Conservation (phyloP, 148 eudicot genomes). For the Vaccinium myrtillus region DNA sequence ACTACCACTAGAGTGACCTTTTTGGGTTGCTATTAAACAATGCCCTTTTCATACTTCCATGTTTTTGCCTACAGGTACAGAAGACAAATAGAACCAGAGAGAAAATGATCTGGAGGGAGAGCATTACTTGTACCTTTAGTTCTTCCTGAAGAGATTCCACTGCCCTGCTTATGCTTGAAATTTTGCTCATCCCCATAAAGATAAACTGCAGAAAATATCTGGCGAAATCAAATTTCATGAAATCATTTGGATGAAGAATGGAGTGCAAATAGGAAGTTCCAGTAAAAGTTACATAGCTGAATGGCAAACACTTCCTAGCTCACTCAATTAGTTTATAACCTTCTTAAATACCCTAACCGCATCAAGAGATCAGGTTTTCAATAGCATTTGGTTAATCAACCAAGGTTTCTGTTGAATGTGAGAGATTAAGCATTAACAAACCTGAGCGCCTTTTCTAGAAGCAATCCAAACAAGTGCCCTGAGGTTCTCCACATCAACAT, state of each 20-base stretch:
- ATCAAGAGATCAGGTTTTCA: neutral
- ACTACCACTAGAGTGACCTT: neutral
- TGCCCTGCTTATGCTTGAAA: slow-evolving; percentile 26
- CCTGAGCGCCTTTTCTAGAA: slow-evolving; percentile 58
- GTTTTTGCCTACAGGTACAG: neutral
- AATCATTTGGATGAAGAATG: slow-evolving; percentile 6
- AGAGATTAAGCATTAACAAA: slow-evolving; percentile 21
- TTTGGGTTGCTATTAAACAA: neutral
- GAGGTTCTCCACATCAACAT: slow-evolving; percentile 51
- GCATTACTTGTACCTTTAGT: slow-evolving; percentile 39
- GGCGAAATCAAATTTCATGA: slow-evolving; percentile 13
- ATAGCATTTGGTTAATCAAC: neutral
- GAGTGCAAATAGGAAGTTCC: neutral
- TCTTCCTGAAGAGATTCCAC: slow-evolving; percentile 43
- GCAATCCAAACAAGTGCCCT: slow-evolving; percentile 40
- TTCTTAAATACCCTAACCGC: neutral
- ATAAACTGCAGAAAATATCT: slow-evolving; percentile 36
- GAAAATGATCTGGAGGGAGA: slow-evolving; percentile 3
- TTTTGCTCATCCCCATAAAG: slow-evolving; percentile 42
- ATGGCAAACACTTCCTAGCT: neutral
- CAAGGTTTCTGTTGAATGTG: neutral
- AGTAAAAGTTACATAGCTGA: neutral
- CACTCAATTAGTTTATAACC: neutral
- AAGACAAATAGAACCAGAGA: neutral
- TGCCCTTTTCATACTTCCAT: neutral